These are phyloP conservation scores for Hortiboletus campestris DNA, from an alignment of 768 basidiomycete genomes.

Conservation along the genomic window DNA sequence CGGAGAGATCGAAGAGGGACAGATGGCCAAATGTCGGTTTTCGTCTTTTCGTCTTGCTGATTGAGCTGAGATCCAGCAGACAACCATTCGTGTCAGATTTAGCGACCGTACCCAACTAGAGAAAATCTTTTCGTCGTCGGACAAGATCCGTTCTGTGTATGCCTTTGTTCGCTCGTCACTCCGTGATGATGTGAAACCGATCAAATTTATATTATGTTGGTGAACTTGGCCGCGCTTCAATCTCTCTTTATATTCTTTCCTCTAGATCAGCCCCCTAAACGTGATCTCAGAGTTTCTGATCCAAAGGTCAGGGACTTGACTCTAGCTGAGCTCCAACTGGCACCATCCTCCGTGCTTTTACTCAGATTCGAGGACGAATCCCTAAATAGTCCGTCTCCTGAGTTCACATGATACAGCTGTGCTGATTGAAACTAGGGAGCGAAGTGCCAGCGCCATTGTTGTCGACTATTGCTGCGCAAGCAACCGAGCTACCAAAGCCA, in stretches of 20 bases:
- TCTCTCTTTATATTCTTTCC: not conserved
- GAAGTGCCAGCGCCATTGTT: slow-evolving; percentile 63
- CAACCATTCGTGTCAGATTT: slow-evolving; percentile 79
- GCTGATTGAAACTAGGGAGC: slow-evolving; percentile 40
- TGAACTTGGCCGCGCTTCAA: slow-evolving; percentile 11
- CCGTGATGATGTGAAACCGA: slow-evolving; percentile 69
- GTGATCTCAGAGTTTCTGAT: slow-evolving; percentile 82
- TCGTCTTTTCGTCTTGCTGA: not conserved
- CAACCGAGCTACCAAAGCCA: slow-evolving; percentile 66
- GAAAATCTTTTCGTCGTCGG: slow-evolving; percentile 69
- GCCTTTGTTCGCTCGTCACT: slow-evolving; percentile 76
- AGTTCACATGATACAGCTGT: not conserved
- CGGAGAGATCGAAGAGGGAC: slow-evolving; percentile 55
- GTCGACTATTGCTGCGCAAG: slow-evolving; percentile 51
- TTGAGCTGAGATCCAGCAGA: slow-evolving; percentile 44
- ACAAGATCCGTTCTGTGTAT: slow-evolving; percentile 81
- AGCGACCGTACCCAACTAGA: slow-evolving; percentile 80
- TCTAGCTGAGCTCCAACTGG: slow-evolving; percentile 67
- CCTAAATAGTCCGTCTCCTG: slow-evolving; percentile 54
- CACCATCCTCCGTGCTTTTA: slow-evolving; percentile 77
- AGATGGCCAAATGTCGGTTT: slow-evolving; percentile 68
- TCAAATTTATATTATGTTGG: slow-evolving; percentile 84
- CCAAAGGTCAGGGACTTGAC: slow-evolving; percentile 64
- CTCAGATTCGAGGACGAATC: slow-evolving; percentile 72
- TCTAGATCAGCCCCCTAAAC: slow-evolving; percentile 81